phyloP scores from a whole-genome alignment of 140 eudicot genomes.

The Erigeron philadelphicus region DNA sequence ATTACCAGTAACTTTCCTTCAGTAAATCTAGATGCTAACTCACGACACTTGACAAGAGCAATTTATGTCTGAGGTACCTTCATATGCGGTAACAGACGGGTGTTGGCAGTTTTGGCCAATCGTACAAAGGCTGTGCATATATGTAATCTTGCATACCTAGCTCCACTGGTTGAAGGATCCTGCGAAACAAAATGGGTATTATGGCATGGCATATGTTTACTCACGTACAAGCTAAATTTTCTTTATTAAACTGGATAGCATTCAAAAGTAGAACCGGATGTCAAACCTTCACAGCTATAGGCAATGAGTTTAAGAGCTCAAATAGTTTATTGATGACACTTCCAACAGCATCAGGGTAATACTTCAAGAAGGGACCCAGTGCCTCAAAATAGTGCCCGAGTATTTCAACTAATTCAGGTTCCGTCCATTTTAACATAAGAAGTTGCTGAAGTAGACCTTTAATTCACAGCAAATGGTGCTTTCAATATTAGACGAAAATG shows the following conservation, averaged over 20 bases:
- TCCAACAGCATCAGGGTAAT: constrained; percentile 76
- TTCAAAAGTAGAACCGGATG: constrained; percentile 11
- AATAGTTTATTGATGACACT: constrained; percentile 79
- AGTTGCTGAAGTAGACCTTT: constrained; percentile 88
- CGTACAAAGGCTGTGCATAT: constrained; percentile 92
- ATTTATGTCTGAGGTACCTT: constrained; percentile 43
- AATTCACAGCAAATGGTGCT: constrained; percentile 30
- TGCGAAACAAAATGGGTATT: constrained; percentile 26
- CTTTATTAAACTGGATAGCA: constrained; percentile 8
- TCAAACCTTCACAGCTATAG: constrained; percentile 67
- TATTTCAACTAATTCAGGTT: constrained; percentile 70
- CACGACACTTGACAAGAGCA: constrained; percentile 4
- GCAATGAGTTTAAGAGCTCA: constrained; percentile 80
- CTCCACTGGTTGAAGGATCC: constrained; percentile 84
- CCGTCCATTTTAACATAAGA: constrained; percentile 81
- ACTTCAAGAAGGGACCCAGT: constrained; percentile 83
- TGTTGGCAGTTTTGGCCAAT: constrained; percentile 72
- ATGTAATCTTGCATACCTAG: constrained; percentile 95
- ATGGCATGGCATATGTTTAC: constrained; percentile 12
- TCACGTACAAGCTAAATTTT: constrained; percentile 9
- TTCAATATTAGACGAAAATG: constrained; percentile 29
- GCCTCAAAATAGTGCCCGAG: constrained; percentile 88
- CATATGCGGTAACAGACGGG: constrained; percentile 88
- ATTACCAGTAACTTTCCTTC: background rate
- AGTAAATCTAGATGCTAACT: constrained; percentile 4